Percentiles rank a stretch among this genome's conserved stretches.
Evolutionary conservation across 495 filamentous ascomycete genomes (phyloP).

Genomic region (Neurospora africana): DNA sequence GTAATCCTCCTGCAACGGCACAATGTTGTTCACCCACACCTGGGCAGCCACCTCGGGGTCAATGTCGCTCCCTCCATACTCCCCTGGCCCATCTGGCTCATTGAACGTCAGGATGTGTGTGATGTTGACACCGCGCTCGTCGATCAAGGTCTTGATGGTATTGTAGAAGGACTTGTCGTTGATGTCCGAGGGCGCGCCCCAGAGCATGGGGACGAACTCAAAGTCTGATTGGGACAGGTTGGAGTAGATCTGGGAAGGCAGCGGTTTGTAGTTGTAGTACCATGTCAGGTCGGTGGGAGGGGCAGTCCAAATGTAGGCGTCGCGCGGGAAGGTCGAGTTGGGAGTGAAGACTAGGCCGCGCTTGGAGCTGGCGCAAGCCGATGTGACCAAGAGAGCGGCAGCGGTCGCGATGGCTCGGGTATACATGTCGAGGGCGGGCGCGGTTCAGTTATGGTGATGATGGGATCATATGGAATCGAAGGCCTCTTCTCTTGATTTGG

Average conservation of each 20-base stretch:
- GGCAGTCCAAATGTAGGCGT: slow-evolving; percentile 51
- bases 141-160: slow-evolving; percentile 39
- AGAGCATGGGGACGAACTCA: slow-evolving; percentile 76
- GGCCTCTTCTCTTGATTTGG: background rate
- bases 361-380: slow-evolving; percentile 41
- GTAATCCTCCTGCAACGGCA: slow-evolving; percentile 43
- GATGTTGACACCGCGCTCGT: slow-evolving; percentile 44
- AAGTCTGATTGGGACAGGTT: slow-evolving; percentile 36
- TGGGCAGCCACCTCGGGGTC: slow-evolving; percentile 46
- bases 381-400: slow-evolving; percentile 2
- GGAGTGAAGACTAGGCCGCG: slow-evolving; percentile 61
- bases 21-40: slow-evolving; percentile 55
- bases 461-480: slow-evolving; percentile 4
- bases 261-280: slow-evolving; percentile 68
- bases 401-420: slow-evolving; percentile 2
- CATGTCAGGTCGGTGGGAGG: slow-evolving; percentile 51
- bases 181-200: slow-evolving; percentile 41
- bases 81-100: slow-evolving; percentile 50
- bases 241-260: slow-evolving; percentile 40
- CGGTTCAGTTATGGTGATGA: background rate
- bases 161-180: slow-evolving; percentile 45
- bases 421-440: background rate
- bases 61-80: slow-evolving; percentile 50
- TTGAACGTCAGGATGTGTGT: slow-evolving; percentile 61
- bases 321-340: slow-evolving; percentile 33